phyloP scores from a whole-genome alignment of 106 monocot species.

The Dioscorea alata region DNA sequence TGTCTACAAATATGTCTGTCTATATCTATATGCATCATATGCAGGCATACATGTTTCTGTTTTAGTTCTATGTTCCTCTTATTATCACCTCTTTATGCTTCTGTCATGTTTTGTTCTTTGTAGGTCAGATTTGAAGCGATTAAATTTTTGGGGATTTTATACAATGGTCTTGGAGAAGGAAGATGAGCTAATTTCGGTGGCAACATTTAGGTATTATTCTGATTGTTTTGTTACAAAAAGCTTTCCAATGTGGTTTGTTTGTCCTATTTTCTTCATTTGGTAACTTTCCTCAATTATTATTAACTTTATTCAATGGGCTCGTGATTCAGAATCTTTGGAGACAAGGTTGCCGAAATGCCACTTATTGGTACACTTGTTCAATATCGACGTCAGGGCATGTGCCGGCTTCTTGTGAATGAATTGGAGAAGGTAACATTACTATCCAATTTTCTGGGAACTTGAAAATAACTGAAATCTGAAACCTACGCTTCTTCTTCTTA shows the following conservation, averaged over 20 bases:
- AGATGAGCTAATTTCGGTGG: slow-evolving; percentile 57
- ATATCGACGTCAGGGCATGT: slow-evolving; percentile 52
- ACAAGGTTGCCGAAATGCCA: slow-evolving; percentile 60
- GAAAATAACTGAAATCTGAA: not conserved
- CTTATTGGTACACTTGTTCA: slow-evolving; percentile 45
- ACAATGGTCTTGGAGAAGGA: slow-evolving; percentile 51
- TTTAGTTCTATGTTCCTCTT: not conserved
- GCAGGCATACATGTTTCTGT: not conserved
- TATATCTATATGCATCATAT: not conserved
- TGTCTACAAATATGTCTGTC: not conserved
- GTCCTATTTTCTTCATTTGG: not conserved
- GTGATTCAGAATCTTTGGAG: slow-evolving; percentile 35
- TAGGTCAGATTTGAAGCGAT: slow-evolving; percentile 52
- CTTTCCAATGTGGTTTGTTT: not conserved
- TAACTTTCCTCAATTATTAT: not conserved
- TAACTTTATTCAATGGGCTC: not conserved
- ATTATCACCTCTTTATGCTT: not conserved
- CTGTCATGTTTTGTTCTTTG: not conserved
- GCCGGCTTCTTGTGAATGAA: slow-evolving; percentile 51
- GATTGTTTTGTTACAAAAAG: too few relatives aligned
- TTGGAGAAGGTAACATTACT: slow-evolving; percentile 47
- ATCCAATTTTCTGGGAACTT: too few relatives aligned
- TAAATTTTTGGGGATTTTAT: slow-evolving; percentile 69
- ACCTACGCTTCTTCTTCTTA: too few relatives aligned
- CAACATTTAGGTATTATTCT: slow-evolving; percentile 45